Evolutionary conservation across 2,329 filamentous ascomycete species (phyloP).

Genomic region (Alternaria postmessia): DNA sequence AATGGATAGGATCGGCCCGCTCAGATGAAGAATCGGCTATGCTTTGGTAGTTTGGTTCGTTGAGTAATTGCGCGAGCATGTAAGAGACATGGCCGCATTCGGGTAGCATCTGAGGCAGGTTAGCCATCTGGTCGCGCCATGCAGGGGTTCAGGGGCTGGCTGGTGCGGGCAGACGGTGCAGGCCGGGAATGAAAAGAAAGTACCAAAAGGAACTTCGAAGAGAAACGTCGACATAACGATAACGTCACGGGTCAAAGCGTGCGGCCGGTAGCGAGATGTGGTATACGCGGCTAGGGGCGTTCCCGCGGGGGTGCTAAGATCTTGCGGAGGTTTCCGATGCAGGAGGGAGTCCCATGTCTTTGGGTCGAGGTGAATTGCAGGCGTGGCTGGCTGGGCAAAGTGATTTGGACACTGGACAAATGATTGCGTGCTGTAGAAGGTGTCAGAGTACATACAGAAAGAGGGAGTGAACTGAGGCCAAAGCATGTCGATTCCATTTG

Average conservation of each 20-base stretch:
- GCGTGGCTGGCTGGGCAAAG: not conserved
- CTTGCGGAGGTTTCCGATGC: not conserved
- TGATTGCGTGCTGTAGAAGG: not conserved
- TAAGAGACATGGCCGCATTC: not conserved
- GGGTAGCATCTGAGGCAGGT: not conserved
- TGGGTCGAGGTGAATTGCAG: not conserved
- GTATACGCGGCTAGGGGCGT: not conserved
- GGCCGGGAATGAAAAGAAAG: not conserved
- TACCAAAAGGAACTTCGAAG: not conserved
- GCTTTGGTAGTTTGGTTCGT: conserved; percentile 1
- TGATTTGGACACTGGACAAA: not conserved
- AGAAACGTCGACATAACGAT: not conserved
- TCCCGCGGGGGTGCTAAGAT: not conserved
- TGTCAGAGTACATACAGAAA: not conserved
- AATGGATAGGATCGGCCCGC: not conserved
- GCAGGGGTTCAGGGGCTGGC: conserved; percentile 3
- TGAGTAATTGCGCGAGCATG: not conserved
- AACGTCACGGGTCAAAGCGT: not conserved
- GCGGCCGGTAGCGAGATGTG: not conserved
- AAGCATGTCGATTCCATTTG: conserved; percentile 3
- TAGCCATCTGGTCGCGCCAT: not conserved
- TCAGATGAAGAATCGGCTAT: not conserved
- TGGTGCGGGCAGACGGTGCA: not conserved
- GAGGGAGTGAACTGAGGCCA: not conserved
- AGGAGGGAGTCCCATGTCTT: not conserved